Base-by-base conservation (phyloP, 2,329 filamentous ascomycete genomes). In the Verticillium klebahnii region DNA sequence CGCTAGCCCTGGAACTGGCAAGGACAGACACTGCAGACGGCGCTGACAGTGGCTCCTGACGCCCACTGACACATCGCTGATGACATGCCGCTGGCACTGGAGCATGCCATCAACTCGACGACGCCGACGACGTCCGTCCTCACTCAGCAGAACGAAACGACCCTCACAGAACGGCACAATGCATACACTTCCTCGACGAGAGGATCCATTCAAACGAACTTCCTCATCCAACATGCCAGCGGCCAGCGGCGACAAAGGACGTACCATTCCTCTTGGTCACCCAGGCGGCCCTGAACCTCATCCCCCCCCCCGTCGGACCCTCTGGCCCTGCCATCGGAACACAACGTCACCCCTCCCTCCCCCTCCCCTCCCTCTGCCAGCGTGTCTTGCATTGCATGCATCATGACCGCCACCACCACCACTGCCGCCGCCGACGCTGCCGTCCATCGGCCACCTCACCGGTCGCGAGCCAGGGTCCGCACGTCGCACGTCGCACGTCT, bases 311-410 rank as follows among this genome's bases (percentile, higher is more conserved):
- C 34, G 9, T 36, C 34, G 34, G 34, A 36, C 5, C 45, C 19
- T 14, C n/a, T 50, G 11, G 11, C 12, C n/a, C 45, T 23, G 17
- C 45, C n/a, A 50, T 23, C 45, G 23, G 2, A n/a, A 23, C 19
- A 23, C n/a, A 23, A 50, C 45, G 45, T 50, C 45, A 50, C 45
- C 45, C 45, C 45, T 50, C 45, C 2, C 40, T 50, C 40, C 4
- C n/a, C n/a, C 40, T n/a, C 9, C 40, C 45, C 45, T 50, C 45
- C 19, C 9, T 25, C 45, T 50, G 63, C 59, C 63, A 64, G 59
- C 63, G 63, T 63, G 59, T 63, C 62, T 50, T 60, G 63, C 63
- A 63, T 64, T 64, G 63, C 63, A 64, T 62, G 57, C 55, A 36
- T 25, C 54, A 23, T 50, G 45, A 23, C 45, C 45, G 9, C 45